Base-by-base conservation (phyloP, 352 stramenopile species). In the Pythium biforme region DNA sequence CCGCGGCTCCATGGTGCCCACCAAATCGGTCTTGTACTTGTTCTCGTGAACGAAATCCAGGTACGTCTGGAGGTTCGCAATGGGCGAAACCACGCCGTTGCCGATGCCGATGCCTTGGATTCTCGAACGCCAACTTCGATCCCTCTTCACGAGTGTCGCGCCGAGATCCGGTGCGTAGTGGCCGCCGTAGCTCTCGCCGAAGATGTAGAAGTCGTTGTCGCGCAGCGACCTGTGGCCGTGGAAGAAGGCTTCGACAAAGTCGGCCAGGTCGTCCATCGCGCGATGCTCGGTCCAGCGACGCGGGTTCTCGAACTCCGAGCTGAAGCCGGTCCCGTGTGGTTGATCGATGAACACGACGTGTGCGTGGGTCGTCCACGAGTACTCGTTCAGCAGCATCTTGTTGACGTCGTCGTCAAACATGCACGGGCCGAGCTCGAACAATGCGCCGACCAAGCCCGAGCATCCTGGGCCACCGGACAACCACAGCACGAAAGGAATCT, bases 271-370 rank as follows among this genome's bases (percentile, higher is more conserved):
- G 3, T 62, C 41, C 22, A 74, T 68, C 26, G 82, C 82, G n/a
- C 71, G 52, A 2, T 57, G 54, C 52, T 91, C 69, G 3, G 76
- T 80, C 85, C 85, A 92, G 34, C 20, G 19, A 1, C 14, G 29
- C 2, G 25, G 25, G 14, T 53, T 55, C 14, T 41, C 14, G 12
- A 34, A 51, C 7, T 47, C 37, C n/a, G 39, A 57, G 29, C 79
- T 91, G 62, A 90, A 93, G 27, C 86, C 83, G 12, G 86, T 93
- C 22, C 83, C 86, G 43, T 68, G 68, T 3, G 97, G 97, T 59
- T 99, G 96, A 66, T 99, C 97, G 8, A 99, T 76, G 76, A 97
- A 99, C 19, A 99, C 85, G 22, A 99, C 81, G 61, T 98, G 95
- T 1, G 96, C 96, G 22, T 95, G 71, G 34, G 92, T 83, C 11